A percentile compares a stretch with the other conserved stretches of the same genome.
phyloP scores from a whole-genome alignment of 805 yeast species.

The Kuraishia capsulata region DNA sequence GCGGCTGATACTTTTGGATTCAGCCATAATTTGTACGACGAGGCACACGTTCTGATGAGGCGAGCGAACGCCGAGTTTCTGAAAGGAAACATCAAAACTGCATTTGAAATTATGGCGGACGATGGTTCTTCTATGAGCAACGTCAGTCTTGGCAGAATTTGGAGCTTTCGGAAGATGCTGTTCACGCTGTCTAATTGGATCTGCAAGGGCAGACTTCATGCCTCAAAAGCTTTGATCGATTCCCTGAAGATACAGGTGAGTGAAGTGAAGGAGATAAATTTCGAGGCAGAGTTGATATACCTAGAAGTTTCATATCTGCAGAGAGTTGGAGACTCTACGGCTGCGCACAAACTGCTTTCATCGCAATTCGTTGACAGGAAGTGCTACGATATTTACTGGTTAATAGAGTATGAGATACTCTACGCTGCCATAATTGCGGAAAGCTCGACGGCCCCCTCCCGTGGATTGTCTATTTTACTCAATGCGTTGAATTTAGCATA shows the following conservation, averaged over 20 bases:
- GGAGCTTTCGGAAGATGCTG: slow-evolving; percentile 30
- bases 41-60: slow-evolving; percentile 28
- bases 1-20: slow-evolving; percentile 30
- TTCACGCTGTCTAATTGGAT: slow-evolving; percentile 28
- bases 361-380: slow-evolving; percentile 12
- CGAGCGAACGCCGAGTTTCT: slow-evolving; percentile 25
- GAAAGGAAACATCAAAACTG: slow-evolving; percentile 30
- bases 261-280: slow-evolving; percentile 21
- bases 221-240: slow-evolving; percentile 26
- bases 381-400: slow-evolving; percentile 30
- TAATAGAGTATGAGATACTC: slow-evolving; percentile 35
- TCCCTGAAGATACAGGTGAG: slow-evolving; percentile 18
- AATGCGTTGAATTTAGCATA: slow-evolving; percentile 42
- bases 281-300: slow-evolving; percentile 17
- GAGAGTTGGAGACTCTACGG: slow-evolving; percentile 12
- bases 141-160: slow-evolving; percentile 23
- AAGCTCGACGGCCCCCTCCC: slow-evolving; percentile 30
- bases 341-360: slow-evolving; percentile 14
- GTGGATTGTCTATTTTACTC: slow-evolving; percentile 40
- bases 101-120: slow-evolving; percentile 25
- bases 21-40: slow-evolving; percentile 28
- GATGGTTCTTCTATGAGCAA: slow-evolving; percentile 10
- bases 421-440: slow-evolving; percentile 34
- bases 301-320: slow-evolving; percentile 14
- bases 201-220: slow-evolving; percentile 25